Evolutionary conservation across 352 stramenopile genomes (phyloP).

Genomic region (Globisporangium abappressorium): DNA sequence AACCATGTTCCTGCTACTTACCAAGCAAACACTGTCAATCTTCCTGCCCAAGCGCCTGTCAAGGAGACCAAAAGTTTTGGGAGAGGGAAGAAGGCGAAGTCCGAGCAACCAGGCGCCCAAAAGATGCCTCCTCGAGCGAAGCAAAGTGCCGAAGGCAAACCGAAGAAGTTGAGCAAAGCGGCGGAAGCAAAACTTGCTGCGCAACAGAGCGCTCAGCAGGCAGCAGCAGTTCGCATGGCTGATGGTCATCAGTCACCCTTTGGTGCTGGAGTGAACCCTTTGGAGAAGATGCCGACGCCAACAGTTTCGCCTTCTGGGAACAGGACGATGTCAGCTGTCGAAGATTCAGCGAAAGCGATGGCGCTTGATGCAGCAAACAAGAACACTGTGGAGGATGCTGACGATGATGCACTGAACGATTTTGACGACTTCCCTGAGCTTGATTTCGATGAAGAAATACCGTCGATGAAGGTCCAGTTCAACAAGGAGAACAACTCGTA

Average conservation of each 20-base stretch:
- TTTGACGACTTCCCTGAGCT: slow-evolving; percentile 75
- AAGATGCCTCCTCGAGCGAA: slow-evolving; percentile 17
- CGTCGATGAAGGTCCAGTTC: slow-evolving; percentile 37
- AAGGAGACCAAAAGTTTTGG: slow-evolving; percentile 3
- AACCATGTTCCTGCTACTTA: slow-evolving; percentile 1
- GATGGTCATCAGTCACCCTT: slow-evolving; percentile 20
- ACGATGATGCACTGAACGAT: slow-evolving; percentile 67
- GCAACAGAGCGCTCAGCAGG: slow-evolving; percentile 8
- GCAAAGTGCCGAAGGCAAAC: slow-evolving; percentile 6
- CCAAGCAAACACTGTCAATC: not conserved
- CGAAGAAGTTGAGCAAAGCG: slow-evolving; percentile 14
- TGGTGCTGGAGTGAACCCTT: not conserved
- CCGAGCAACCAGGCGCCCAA: slow-evolving; percentile 4
- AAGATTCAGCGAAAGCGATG: slow-evolving; percentile 18
- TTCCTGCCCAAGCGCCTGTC: not conserved
- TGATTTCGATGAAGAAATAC: slow-evolving; percentile 68
- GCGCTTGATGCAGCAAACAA: slow-evolving; percentile 14
- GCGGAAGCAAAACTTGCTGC: slow-evolving; percentile 15
- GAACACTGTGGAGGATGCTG: slow-evolving; percentile 8
- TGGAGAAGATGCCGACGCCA: slow-evolving; percentile 21
- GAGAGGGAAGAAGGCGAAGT: slow-evolving; percentile 15
- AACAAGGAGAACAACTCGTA: slow-evolving; percentile 68
- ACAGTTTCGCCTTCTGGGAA: slow-evolving; percentile 18
- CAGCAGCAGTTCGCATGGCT: slow-evolving; percentile 3
- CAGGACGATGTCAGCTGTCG: slow-evolving; percentile 3